phyloP scores from a whole-genome alignment of 331 rosid genomes.

The Arachis monticola region DNA sequence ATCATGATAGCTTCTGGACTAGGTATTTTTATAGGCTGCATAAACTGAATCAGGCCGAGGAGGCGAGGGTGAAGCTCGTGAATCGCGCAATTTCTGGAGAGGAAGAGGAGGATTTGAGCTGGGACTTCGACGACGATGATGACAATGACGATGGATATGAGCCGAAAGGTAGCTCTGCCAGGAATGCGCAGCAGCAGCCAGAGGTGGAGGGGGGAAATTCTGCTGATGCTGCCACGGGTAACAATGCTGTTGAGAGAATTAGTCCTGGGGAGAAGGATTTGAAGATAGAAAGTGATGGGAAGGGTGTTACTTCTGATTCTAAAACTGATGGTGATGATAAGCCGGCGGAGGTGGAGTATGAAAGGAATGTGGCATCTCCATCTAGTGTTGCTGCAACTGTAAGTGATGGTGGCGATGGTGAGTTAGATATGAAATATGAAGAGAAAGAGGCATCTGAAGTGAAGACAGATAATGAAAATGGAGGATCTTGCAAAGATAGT shows the following conservation, averaged over 20 bases:
- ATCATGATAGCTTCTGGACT: constrained; percentile 67
- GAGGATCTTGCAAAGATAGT: constrained; percentile 74
- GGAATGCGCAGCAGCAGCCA: constrained; percentile 9
- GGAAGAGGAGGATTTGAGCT: constrained; percentile 91
- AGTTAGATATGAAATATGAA: constrained; percentile 45
- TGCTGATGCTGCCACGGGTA: constrained; percentile 21
- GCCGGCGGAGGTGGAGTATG: constrained; percentile 27
- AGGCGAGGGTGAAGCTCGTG: constrained; percentile 83
- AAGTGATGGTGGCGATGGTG: constrained; percentile 43
- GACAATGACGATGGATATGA: constrained; percentile 43
- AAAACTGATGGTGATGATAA: constrained; percentile 43
- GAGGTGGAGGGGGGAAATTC: constrained; percentile 38
- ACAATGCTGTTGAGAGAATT: constrained; percentile 34
- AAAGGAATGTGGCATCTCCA: constrained; percentile 39
- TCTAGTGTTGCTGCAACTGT: constrained; percentile 37
- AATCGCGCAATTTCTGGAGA: constrained; percentile 69
- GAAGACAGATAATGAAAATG: constrained; percentile 52
- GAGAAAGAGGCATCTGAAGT: constrained; percentile 52
- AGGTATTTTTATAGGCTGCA: constrained; percentile 80
- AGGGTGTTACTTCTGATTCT: constrained; percentile 33
- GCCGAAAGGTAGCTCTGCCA: constrained; percentile 41
- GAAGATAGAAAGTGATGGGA: constrained; percentile 41
- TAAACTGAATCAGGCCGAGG: constrained; percentile 73
- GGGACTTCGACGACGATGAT: constrained; percentile 86
- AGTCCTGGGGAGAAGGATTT: constrained; percentile 37